Evolutionary conservation across 2,329 filamentous ascomycete genomes (phyloP).

Genomic region (Cladosporium sp.): DNA sequence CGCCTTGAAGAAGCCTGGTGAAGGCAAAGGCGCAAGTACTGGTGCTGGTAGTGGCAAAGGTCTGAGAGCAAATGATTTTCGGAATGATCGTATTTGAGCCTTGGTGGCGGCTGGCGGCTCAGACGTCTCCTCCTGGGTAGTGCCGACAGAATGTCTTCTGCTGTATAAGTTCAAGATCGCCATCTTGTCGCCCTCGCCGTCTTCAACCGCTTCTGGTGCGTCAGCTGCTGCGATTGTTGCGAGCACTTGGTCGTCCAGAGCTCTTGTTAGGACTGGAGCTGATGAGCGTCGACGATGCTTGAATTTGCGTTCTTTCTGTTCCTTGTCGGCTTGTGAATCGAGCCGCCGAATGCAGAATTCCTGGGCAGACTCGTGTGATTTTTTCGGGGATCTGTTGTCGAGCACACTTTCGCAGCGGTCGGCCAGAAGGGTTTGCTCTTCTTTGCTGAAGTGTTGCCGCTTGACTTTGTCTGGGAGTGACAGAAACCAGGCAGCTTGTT

Average conservation of each 20-base stretch:
- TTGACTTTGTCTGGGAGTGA: slow-evolving; percentile 72
- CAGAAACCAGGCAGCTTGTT: slow-evolving; percentile 58
- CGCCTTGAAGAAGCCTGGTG: slow-evolving; percentile 17
- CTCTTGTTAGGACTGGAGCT: background rate
- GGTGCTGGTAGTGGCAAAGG: slow-evolving; percentile 34
- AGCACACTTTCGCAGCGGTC: slow-evolving; percentile 50
- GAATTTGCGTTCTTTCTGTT: background rate
- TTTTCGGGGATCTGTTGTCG: slow-evolving; percentile 12
- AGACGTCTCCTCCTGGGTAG: background rate
- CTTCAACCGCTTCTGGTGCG: slow-evolving; percentile 2
- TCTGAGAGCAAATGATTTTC: slow-evolving; percentile 27
- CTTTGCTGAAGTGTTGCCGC: slow-evolving; percentile 67
- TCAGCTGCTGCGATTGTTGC: background rate
- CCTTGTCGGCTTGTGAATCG: slow-evolving; percentile 1
- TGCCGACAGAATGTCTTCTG: slow-evolving; percentile 6
- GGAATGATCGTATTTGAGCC: slow-evolving; percentile 20
- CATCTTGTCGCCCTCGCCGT: slow-evolving; percentile 19
- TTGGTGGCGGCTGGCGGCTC: slow-evolving; percentile 7
- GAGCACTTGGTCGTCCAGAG: slow-evolving; percentile 5
- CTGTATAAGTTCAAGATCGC: slow-evolving; percentile 19
- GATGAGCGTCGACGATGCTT: slow-evolving; percentile 10
- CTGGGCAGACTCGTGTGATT: slow-evolving; percentile 20
- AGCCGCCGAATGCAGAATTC: slow-evolving; percentile 16
- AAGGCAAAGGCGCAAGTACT: slow-evolving; percentile 28
- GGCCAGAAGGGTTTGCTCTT: slow-evolving; percentile 67